These are phyloP conservation scores for Linum trigynum DNA, from an alignment of 345 rosid species.

Conservation along the genomic window DNA sequence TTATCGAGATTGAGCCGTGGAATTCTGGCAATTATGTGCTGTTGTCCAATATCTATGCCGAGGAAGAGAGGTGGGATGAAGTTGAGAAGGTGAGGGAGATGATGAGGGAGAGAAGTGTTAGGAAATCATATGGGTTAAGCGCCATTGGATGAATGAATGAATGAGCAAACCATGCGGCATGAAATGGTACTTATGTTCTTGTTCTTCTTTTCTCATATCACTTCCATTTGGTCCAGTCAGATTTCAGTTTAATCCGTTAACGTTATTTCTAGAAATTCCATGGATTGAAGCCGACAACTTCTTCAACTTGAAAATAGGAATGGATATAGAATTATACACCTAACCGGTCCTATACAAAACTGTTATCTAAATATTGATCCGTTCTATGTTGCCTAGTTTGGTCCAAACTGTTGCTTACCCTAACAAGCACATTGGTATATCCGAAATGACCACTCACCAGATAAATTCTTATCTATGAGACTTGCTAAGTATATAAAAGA, in stretches of 20 bases:
- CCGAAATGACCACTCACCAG: too few relatives aligned
- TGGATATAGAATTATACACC: too few relatives aligned
- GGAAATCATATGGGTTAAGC: conserved; percentile 41
- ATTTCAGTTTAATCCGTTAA: not conserved
- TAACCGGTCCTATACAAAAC: too few relatives aligned
- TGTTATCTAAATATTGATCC: too few relatives aligned
- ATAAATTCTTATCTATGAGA: too few relatives aligned
- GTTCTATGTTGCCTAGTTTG: too few relatives aligned
- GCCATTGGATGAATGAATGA: conserved; percentile 17
- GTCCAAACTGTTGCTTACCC: too few relatives aligned
- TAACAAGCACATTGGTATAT: too few relatives aligned
- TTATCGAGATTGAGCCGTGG: conserved; percentile 44
- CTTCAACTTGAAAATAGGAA: too few relatives aligned
- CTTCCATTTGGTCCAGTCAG: not conserved
- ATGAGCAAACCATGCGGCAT: too few relatives aligned
- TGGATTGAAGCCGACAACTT: not conserved
- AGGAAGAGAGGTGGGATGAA: conserved; percentile 60
- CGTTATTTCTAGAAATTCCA: not conserved
- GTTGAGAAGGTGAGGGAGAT: conserved; percentile 41
- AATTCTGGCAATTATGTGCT: conserved; percentile 66
- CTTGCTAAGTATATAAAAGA: too few relatives aligned
- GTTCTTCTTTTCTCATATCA: not conserved
- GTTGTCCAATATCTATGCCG: conserved; percentile 59
- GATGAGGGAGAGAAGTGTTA: conserved; percentile 44
- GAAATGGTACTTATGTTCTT: not conserved